Base-by-base conservation (phyloP, 345 rosid species). In the Fremontodendron californicum region DNA sequence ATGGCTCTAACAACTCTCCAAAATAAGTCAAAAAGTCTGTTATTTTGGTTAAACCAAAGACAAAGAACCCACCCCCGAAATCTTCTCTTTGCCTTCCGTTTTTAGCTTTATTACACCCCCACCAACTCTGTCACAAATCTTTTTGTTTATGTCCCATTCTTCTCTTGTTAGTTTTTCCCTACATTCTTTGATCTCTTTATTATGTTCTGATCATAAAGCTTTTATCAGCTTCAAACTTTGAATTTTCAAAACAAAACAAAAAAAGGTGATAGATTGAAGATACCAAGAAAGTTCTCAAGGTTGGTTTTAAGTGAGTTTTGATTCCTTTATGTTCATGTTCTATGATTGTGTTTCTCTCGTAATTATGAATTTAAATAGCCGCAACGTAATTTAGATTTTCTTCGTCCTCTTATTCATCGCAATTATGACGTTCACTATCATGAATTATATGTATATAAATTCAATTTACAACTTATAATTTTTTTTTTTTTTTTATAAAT, bases 31-130 rank as follows among this genome's bases (percentile, higher is more conserved):
- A 45, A 33, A 48, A 23, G n/a, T 78, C 54, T 18, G 57, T 60
- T 68, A 18, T 5, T n/a, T 73, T 15, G 58, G 39, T 60, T 37
- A 6, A 16, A 19, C 73, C 66, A 33, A 42, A 27, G 15, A 35
- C 5, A 19, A 13, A 33, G 16, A 52, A 40, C 27, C n/a, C 29
- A n/a, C 8, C 74, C 74, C 79, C 83, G 85, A 62, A 54, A 65
- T 75, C 72, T 42, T 68, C 84, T 80, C 79, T 4, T 29, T 23
- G 70, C 83, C 76, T 67, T 70, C 64, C 73, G 66, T 71, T 57
- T 31, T 5, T 7, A 23, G 21, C 39, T 39, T 54, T 31, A 11
- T 25, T 27, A 18, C 33, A 6, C 19, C 57, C n/a, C 45, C 18
- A 21, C 39, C 31, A 48, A 62, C 73, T 42, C 57, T 12, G 16